phyloP scores from a whole-genome alignment of 441 rosid species.

The Sinapis alba region DNA sequence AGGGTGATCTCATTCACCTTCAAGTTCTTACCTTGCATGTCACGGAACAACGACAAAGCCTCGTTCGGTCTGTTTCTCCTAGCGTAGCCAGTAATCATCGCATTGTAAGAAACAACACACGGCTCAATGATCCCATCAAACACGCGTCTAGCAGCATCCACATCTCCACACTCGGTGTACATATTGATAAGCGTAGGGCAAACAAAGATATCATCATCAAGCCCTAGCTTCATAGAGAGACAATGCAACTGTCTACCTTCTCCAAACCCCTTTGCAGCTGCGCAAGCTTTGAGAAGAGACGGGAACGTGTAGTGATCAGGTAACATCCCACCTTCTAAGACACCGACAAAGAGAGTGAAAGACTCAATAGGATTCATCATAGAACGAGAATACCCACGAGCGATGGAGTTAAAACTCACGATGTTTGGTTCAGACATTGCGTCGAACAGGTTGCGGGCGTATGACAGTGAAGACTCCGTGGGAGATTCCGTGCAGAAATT shows the following conservation, averaged over 20 bases:
- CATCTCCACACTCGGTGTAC: conserved; percentile 69
- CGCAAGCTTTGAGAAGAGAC: conserved; percentile 73
- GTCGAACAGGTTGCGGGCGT: conserved; percentile 72
- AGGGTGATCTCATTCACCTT: conserved; percentile 72
- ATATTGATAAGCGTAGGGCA: conserved; percentile 69
- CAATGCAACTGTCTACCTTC: conserved; percentile 83
- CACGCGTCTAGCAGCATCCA: conserved; percentile 64
- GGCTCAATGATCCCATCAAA: conserved; percentile 61
- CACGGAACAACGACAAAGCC: conserved; percentile 70
- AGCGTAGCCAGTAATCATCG: conserved; percentile 68
- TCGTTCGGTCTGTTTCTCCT: conserved; percentile 73
- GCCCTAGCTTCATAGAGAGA: conserved; percentile 59
- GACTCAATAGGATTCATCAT: conserved; percentile 47
- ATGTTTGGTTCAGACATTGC: conserved; percentile 58
- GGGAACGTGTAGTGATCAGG: conserved; percentile 79
- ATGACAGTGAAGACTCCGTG: conserved; percentile 48
- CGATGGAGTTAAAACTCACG: conserved; percentile 54
- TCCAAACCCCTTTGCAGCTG: conserved; percentile 50
- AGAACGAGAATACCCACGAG: conserved; percentile 76
- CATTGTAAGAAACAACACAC: conserved; percentile 67
- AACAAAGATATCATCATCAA: conserved; percentile 50
- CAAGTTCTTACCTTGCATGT: conserved; percentile 59
- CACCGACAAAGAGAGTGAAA: conserved; percentile 44
- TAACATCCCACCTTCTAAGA: conserved; percentile 43
- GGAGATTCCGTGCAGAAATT: conserved; percentile 54